phyloP scores from a whole-genome alignment of 257 asterid species.

The Phtheirospermum japonicum region DNA sequence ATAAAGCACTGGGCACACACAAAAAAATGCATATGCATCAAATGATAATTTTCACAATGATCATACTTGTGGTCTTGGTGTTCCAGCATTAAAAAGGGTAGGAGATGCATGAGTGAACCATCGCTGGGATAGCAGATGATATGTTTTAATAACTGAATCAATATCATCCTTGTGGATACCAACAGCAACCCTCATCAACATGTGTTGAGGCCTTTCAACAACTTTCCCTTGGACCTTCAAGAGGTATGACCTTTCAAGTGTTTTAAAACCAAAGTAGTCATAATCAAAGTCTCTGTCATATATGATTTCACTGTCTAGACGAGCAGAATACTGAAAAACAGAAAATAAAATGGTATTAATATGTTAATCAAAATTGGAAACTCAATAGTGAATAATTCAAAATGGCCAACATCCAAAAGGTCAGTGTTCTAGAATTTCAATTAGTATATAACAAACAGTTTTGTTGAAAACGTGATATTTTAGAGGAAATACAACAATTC shows the following conservation, averaged over 20 bases:
- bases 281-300: slow-evolving; percentile 93
- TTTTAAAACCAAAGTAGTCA: slow-evolving; percentile 92
- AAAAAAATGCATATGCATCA: not conserved
- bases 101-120: slow-evolving; percentile 99
- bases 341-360: slow-evolving; percentile 9
- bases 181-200: slow-evolving; percentile 97
- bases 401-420: not conserved
- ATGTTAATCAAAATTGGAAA: not conserved
- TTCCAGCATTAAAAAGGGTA: slow-evolving; percentile 93
- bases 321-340: slow-evolving; percentile 60
- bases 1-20: not conserved
- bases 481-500: not conserved
- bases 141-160: slow-evolving; percentile 73
- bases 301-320: slow-evolving; percentile 92
- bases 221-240: slow-evolving; percentile 74
- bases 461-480: not conserved
- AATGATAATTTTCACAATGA: not conserved
- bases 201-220: slow-evolving; percentile 97
- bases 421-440: not conserved
- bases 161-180: slow-evolving; percentile 87
- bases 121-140: slow-evolving; percentile 84
- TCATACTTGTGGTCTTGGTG: slow-evolving; percentile 92
- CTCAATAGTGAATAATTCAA: not conserved
- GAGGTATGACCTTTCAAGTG: slow-evolving; percentile 92
- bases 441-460: not conserved